phyloP scores from a whole-genome alignment of 2,329 filamentous ascomycete species.

The Colletotrichum sidae region DNA sequence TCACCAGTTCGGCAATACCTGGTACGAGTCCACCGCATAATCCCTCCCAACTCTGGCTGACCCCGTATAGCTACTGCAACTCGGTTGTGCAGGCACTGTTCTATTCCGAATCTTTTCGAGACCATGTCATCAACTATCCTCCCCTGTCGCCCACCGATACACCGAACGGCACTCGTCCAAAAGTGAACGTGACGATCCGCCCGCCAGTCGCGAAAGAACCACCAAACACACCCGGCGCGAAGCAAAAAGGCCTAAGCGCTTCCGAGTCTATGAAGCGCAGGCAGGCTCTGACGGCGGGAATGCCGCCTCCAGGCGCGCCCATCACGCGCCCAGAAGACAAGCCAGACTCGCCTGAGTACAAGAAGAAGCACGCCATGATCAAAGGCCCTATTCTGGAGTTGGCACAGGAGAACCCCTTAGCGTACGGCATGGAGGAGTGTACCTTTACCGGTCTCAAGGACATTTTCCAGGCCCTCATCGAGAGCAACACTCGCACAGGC shows the following conservation, averaged over 20 bases:
- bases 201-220: constrained; percentile 64
- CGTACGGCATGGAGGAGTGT: constrained; percentile 94
- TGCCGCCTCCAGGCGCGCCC: constrained; percentile 64
- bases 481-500: constrained; percentile 83
- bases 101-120: constrained; percentile 93
- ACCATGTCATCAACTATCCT: constrained; percentile 93
- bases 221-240: constrained; percentile 50
- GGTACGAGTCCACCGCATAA: constrained; percentile 66
- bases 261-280: constrained; percentile 69
- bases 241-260: constrained; percentile 64
- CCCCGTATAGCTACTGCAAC: constrained; percentile 85
- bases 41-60: constrained; percentile 7
- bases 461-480: constrained; percentile 91
- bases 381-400: constrained; percentile 89
- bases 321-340: constrained; percentile 85
- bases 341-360: constrained; percentile 94
- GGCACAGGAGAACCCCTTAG: constrained; percentile 80
- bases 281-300: constrained; percentile 64
- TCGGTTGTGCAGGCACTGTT: constrained; percentile 98
- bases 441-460: constrained; percentile 96
- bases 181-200: constrained; percentile 71
- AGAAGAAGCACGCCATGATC: constrained; percentile 94
- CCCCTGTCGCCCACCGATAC: constrained; percentile 76
- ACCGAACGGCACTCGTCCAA: constrained; percentile 68
- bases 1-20: constrained; percentile 92